Evolutionary conservation across 306 rosid species (phyloP).

Genomic region (Betula pendula): DNA sequence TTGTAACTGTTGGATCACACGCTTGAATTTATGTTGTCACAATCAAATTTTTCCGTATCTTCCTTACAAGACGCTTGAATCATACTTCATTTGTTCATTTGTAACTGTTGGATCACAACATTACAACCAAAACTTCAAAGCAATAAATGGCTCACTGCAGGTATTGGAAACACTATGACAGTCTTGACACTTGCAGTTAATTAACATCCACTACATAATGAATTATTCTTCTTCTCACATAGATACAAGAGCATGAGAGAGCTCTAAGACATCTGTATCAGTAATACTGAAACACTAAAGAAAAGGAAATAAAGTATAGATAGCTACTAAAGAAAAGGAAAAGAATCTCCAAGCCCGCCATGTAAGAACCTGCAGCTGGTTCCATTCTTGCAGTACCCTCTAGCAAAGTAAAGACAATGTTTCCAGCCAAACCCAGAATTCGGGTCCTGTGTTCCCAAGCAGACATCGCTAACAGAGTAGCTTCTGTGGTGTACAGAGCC

Average conservation of each 20-base stretch:
- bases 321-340: conserved; percentile 43
- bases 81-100: neutral
- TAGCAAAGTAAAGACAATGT: conserved; percentile 93
- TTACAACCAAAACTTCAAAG: neutral
- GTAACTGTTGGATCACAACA: neutral
- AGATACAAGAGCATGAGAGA: conserved; percentile 17
- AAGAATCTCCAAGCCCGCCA: conserved; percentile 44
- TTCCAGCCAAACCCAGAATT: conserved; percentile 91
- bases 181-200: neutral
- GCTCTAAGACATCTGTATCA: neutral
- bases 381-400: too few relatives aligned
- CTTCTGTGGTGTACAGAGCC: conserved; percentile 73
- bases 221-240: neutral
- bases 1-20: too few relatives aligned
- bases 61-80: neutral
- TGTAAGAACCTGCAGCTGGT: conserved; percentile 97
- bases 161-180: neutral
- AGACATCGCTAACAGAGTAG: conserved; percentile 77
- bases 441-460: conserved; percentile 68
- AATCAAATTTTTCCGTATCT: neutral
- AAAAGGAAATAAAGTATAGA: neutral
- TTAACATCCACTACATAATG: neutral
- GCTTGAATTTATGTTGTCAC: neutral
- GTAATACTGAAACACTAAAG: neutral
- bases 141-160: neutral